A percentile compares a stretch with the other conserved stretches of the same genome.
These are phyloP conservation scores for Colletotrichum tofieldiae DNA, from an alignment of 2,329 filamentous ascomycete species.

Conservation along the genomic window DNA sequence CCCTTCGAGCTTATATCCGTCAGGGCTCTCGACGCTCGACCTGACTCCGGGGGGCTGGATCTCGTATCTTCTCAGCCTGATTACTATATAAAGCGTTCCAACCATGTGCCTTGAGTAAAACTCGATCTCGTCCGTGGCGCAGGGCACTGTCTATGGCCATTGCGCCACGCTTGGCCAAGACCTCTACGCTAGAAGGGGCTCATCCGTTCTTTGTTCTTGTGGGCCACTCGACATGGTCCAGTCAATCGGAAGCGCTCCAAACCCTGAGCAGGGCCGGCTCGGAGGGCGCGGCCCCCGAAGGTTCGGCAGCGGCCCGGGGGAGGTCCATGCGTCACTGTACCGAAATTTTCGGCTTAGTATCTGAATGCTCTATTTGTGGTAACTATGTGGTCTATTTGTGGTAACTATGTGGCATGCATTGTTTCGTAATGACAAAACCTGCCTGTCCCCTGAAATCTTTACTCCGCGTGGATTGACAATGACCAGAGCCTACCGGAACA, in stretches of 20 bases:
- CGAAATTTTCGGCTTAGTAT: background rate
- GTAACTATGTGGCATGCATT: background rate
- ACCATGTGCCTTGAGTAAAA: conserved; percentile 22
- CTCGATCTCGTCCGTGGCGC: conserved; percentile 25
- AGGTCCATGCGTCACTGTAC: background rate
- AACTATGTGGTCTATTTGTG: background rate
- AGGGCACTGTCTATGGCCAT: conserved; percentile 21
- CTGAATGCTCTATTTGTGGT: background rate
- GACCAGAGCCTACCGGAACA: background rate
- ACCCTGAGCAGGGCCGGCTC: conserved; percentile 4
- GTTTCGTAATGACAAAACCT: background rate
- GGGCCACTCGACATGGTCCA: background rate
- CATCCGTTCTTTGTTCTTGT: conserved; percentile 19
- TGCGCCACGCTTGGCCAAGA: conserved; percentile 37
- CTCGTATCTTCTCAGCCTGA: conserved; percentile 24
- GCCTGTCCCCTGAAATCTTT: too few relatives aligned
- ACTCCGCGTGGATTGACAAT: background rate
- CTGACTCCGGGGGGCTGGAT: conserved; percentile 9
- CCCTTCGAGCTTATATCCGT: background rate
- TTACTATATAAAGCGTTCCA: conserved; percentile 24
- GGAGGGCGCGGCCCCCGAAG: conserved; percentile 31
- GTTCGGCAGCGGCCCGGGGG: background rate
- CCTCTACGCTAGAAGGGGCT: conserved; percentile 12
- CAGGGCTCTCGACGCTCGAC: conserved; percentile 15
- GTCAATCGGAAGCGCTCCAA: background rate